Base-by-base conservation (phyloP, 257 asterid genomes). In the Fraxinus anomala region DNA sequence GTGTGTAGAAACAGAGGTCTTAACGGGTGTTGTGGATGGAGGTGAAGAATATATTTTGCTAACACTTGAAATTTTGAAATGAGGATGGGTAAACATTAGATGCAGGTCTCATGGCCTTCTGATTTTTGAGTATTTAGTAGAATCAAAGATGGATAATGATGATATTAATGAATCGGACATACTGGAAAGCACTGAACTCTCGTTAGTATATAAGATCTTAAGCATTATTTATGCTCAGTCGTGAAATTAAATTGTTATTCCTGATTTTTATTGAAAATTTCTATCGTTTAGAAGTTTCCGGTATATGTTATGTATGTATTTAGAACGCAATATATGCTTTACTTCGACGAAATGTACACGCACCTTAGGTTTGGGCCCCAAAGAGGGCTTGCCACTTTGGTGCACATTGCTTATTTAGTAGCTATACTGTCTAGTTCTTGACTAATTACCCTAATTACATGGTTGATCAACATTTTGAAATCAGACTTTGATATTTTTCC, bases 401-500 rank as follows among this genome's bases (percentile, higher is more conserved):
- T 47, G 56, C 56, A 14, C 3, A 7, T 13, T 47, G n/a, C 56
- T 14, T 47, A 47, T 14, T 0, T 47, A 47, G n/a, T 14, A 47
- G 56, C n/a, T 14, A 14, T 47, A 4, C n/a, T 47, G n/a, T 47
- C n/a, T 40, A 40, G 6, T 65, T 34, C 69, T 73, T 37, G 49
- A 13, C 72, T 31, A 26, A 30, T 49, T 11, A 21, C 51, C 2
- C 10, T 5, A n/a, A n/a, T n/a, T n/a, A 3, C 21, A 42, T 65
- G 74, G 56, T 47, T 47, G n/a, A 47, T 47, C 56, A 47, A 47
- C 56, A 47, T 14, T 47, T 47, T 14, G n/a, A 47, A 47, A 47
- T 47, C 74, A 36, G 36, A 63, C 37, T 56, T 24, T 56, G 49
- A 70, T 74, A 66, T 11, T 40, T 70, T 76, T 39, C 59, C 36